phyloP scores from a whole-genome alignment of 1,284 basidiomycete genomes.

The Puccinia horiana region DNA sequence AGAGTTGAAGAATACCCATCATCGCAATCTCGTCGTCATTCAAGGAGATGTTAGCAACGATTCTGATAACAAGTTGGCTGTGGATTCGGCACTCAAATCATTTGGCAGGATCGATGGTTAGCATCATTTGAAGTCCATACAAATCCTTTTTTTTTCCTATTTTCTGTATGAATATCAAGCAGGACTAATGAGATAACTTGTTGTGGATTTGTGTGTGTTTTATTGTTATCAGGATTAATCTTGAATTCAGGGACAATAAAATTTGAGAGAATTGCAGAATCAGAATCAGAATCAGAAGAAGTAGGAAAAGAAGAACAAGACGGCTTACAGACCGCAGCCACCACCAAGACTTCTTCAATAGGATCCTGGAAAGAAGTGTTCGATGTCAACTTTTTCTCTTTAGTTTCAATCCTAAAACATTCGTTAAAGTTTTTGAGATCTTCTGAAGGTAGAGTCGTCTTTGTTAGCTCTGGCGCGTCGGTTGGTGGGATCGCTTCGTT shows the following conservation, averaged over 20 bases:
- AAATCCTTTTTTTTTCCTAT: background rate
- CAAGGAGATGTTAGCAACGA: constrained; percentile 31
- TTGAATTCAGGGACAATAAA: constrained; percentile 43
- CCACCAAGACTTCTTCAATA: too few species aligned
- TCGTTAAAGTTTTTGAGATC: constrained; percentile 15
- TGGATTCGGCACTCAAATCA: constrained; percentile 24
- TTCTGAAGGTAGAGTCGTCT: constrained; percentile 18
- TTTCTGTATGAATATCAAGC: background rate
- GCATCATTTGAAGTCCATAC: background rate
- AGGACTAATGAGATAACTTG: too few species aligned
- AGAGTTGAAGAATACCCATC: constrained; percentile 10
- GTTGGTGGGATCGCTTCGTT: constrained; percentile 26
- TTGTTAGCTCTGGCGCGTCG: constrained; percentile 42
- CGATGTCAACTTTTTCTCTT: constrained; percentile 45
- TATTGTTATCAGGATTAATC: too few species aligned
- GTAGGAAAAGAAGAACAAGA: background rate
- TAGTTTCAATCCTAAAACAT: constrained; percentile 30
- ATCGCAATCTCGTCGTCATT: constrained; percentile 5
- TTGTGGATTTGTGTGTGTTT: too few species aligned
- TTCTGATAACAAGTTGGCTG: constrained; percentile 31
- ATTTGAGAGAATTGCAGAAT: constrained; percentile 17
- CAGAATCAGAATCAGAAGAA: background rate
- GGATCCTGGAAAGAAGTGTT: constrained; percentile 32
- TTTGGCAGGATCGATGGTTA: constrained; percentile 41
- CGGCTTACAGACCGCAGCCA: too few species aligned